phyloP scores from a whole-genome alignment of 2,329 filamentous ascomycete species.

The Pseudogymnoascus sp. region DNA sequence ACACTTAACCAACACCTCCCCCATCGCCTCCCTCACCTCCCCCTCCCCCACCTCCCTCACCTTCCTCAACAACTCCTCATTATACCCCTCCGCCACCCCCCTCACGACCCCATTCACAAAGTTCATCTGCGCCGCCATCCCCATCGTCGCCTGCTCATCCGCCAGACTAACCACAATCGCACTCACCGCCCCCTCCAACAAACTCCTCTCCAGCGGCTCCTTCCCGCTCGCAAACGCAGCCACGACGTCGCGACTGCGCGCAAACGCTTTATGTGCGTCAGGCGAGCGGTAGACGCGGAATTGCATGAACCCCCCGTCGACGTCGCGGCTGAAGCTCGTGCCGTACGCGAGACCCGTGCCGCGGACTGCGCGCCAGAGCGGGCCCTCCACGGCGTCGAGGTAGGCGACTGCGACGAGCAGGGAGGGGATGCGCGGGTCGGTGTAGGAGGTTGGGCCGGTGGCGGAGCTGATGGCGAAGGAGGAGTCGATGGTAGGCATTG shows the following conservation, averaged over 20 bases:
- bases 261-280: conserved; percentile 78
- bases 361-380: conserved; percentile 86
- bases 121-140: conserved; percentile 70
- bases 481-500: conserved; percentile 87
- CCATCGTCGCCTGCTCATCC: conserved; percentile 81
- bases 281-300: conserved; percentile 88
- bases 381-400: conserved; percentile 86
- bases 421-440: conserved; percentile 70
- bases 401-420: conserved; percentile 84
- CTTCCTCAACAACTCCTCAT: conserved; percentile 63
- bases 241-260: conserved; percentile 66
- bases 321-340: conserved; percentile 65
- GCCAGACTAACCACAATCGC: conserved; percentile 80
- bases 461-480: conserved; percentile 75
- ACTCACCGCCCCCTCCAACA: conserved; percentile 79
- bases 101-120: conserved; percentile 76
- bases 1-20: conserved; percentile 65
- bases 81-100: conserved; percentile 68
- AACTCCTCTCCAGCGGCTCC: conserved; percentile 57
- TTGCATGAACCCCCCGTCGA: conserved; percentile 70
- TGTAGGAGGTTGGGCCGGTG: conserved; percentile 64
- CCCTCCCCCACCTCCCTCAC: conserved; percentile 68
- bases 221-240: conserved; percentile 64
- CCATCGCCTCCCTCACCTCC: conserved; percentile 67
- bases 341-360: conserved; percentile 92